A percentile compares a stretch with the other conserved stretches of the same genome.
phyloP scores from a whole-genome alignment of 2,329 filamentous ascomycete species.

The Exophiala lecanii-corni region DNA sequence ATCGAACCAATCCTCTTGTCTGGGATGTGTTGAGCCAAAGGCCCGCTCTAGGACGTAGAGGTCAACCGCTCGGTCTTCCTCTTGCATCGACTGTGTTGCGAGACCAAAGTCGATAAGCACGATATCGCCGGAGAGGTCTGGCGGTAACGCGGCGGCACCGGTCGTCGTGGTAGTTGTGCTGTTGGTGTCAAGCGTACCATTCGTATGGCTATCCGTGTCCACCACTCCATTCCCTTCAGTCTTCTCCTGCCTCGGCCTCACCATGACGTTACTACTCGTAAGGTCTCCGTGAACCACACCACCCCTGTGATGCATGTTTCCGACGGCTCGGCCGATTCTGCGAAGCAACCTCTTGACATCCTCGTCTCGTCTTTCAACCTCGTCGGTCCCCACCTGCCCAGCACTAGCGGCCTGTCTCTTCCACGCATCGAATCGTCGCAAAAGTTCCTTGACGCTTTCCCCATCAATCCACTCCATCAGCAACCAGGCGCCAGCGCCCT shows the following conservation, averaged over 20 bases:
- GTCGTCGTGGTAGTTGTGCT: background rate
- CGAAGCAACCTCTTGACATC: conserved; percentile 61
- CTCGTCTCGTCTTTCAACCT: conserved; percentile 38
- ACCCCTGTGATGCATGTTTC: conserved; percentile 73
- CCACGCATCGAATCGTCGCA: conserved; percentile 64
- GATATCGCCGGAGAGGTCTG: conserved; percentile 62
- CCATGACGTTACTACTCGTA: conserved; percentile 96
- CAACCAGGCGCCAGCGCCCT: conserved; percentile 61
- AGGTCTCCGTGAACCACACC: conserved; percentile 92
- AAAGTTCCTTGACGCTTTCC: conserved; percentile 60
- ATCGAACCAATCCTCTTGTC: conserved; percentile 70
- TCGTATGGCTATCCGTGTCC: conserved; percentile 21
- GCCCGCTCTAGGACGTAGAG: conserved; percentile 92
- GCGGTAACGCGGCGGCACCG: conserved; percentile 8
- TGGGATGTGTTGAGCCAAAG: conserved; percentile 90
- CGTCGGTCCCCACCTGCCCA: conserved; percentile 26
- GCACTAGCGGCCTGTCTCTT: conserved; percentile 33
- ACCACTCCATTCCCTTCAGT: conserved; percentile 18
- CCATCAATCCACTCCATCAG: conserved; percentile 83
- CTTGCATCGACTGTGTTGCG: conserved; percentile 71
- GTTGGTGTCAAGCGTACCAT: background rate
- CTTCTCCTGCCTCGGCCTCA: conserved; percentile 45
- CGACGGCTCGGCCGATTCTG: conserved; percentile 66
- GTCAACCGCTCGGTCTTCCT: conserved; percentile 94
- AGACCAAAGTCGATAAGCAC: conserved; percentile 94